Evolutionary conservation across 371 early-diverging fungal species (phyloP).

Genomic region (Blastocladiella emersonii): DNA sequence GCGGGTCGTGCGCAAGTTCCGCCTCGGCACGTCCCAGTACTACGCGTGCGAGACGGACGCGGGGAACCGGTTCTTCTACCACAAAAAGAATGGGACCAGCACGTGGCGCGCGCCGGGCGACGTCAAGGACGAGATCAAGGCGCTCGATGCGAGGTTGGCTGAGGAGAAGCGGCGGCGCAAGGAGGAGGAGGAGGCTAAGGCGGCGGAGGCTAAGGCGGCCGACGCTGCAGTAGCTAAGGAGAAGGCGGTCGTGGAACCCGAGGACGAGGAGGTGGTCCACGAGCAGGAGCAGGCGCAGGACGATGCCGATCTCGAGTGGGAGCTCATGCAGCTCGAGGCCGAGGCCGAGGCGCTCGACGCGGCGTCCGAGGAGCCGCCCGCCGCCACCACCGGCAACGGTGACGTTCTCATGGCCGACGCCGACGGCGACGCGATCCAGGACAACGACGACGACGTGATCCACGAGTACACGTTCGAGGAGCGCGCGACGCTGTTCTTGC

Average conservation of each 20-base stretch:
- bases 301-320: not conserved
- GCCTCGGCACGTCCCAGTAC: not conserved
- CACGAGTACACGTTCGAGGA: not conserved
- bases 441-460: not conserved
- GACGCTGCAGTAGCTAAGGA: too few species aligned
- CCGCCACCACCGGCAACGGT: too few species aligned
- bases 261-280: too few species aligned
- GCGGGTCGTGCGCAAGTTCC: not conserved
- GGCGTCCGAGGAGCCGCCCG: not conserved
- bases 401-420: not conserved
- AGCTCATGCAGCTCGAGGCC: not conserved
- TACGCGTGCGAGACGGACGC: not conserved
- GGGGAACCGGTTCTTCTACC: not conserved
- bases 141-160: not conserved
- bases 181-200: not conserved
- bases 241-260: too few species aligned
- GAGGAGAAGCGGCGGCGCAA: not conserved
- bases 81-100: not conserved
- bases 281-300: not conserved
- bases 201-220: not conserved
- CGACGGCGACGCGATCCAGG: not conserved
- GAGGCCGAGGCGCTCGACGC: not conserved
- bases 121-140: not conserved
- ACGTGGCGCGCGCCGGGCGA: not conserved
- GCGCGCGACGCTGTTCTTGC: not conserved